These are phyloP conservation scores for Trichoderma sp. DNA, from an alignment of 2,329 filamentous ascomycete genomes.

Conservation along the genomic window DNA sequence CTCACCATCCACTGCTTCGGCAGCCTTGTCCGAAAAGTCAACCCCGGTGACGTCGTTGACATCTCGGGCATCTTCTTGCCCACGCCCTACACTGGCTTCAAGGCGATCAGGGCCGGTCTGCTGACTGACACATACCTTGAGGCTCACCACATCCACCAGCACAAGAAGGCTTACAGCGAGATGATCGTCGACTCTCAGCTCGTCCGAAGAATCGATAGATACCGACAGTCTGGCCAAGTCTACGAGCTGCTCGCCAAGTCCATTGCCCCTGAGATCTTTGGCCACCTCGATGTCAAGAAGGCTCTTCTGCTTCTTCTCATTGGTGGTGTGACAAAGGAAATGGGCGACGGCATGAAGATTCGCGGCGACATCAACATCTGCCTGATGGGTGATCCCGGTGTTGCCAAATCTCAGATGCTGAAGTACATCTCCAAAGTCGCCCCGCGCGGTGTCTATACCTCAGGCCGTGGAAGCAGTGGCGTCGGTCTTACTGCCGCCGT, in stretches of 20 bases:
- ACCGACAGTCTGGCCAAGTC: constrained; percentile 82
- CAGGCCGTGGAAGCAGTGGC: constrained; percentile 77
- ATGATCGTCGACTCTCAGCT: constrained; percentile 81
- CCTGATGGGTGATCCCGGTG: constrained; percentile 98
- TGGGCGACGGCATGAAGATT: constrained; percentile 98
- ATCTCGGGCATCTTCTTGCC: constrained; percentile 94
- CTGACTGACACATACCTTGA: constrained; percentile 96
- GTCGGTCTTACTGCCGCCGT: constrained; percentile 82
- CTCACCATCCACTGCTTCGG: constrained; percentile 90
- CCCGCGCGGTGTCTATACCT: constrained; percentile 85
- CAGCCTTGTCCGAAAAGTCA: constrained; percentile 80
- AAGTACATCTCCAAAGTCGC: constrained; percentile 99
- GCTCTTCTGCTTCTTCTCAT: constrained; percentile 93
- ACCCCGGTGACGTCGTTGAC: constrained; percentile 92
- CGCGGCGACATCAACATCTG: constrained; percentile 99
- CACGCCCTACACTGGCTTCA: constrained; percentile 98
- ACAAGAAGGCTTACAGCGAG: constrained; percentile 97
- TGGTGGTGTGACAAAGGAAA: constrained; percentile 92
- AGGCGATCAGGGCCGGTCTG: constrained; percentile 94
- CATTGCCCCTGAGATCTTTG: constrained; percentile 96
- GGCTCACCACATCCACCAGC: constrained; percentile 88
- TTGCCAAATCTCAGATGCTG: constrained; percentile 96
- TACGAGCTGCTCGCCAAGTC: constrained; percentile 96
- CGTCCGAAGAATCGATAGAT: constrained; percentile 80
- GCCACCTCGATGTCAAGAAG: constrained; percentile 97